Conservation (phyloP, 306 rosid genomes). For the Cyamopsis tetragonoloba region DNA sequence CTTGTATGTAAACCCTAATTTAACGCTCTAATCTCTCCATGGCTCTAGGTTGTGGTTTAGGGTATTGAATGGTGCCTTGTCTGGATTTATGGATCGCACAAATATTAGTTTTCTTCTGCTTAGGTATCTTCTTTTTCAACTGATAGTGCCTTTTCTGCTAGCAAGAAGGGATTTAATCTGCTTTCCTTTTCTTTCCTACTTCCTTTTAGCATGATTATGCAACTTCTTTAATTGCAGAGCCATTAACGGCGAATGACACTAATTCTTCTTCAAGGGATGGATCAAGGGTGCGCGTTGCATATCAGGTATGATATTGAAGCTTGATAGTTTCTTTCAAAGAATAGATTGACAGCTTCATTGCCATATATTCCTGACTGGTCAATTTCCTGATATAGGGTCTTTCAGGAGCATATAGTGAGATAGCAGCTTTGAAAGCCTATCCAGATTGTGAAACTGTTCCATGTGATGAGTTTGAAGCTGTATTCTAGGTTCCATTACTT, state of each 20-base stretch:
- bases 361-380: slow-evolving; percentile 22
- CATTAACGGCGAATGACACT: slow-evolving; percentile 38
- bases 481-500: slow-evolving; percentile 49
- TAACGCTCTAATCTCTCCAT: too few relatives aligned
- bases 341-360: slow-evolving; percentile 14
- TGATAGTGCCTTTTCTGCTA: slow-evolving; percentile 3
- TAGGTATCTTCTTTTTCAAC: slow-evolving; percentile 4
- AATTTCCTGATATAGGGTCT: slow-evolving; percentile 42
- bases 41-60: too few relatives aligned
- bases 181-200: background rate
- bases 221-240: slow-evolving; percentile 47
- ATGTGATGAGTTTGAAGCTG: slow-evolving; percentile 59
- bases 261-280: slow-evolving; percentile 36
- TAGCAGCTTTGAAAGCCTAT: slow-evolving; percentile 68
- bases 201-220: slow-evolving; percentile 12
- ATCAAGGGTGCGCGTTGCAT: slow-evolving; percentile 67
- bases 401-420: slow-evolving; percentile 70
- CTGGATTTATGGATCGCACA: slow-evolving; percentile 14
- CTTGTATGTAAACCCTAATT: too few relatives aligned
- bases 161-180: background rate
- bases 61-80: background rate
- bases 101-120: slow-evolving; percentile 8
- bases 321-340: background rate
- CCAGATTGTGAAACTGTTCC: slow-evolving; percentile 75
- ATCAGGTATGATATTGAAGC: slow-evolving; percentile 59